Conservation (phyloP, 164 flowering plant species). For the Paratinospora sagittata region DNA sequence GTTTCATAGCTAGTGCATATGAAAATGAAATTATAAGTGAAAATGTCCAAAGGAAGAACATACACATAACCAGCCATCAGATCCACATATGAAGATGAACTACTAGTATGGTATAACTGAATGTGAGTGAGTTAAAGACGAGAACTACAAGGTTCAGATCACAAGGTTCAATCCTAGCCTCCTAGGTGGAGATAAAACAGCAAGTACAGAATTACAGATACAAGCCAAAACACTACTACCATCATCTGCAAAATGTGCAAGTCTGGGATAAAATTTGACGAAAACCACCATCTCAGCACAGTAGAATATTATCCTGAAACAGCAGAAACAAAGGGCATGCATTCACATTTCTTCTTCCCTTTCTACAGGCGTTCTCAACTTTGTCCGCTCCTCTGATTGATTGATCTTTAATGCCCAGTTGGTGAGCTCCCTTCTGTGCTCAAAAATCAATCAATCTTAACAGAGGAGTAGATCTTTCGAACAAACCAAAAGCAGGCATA, state of each 20-base stretch:
- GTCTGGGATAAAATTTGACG: background rate
- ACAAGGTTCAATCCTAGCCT: background rate
- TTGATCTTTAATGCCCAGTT: background rate
- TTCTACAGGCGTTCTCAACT: constrained; percentile 3
- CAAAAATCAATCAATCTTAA: constrained; percentile 15
- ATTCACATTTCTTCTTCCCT: constrained; percentile 1
- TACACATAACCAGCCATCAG: background rate
- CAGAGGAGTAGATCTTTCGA: constrained; percentile 18
- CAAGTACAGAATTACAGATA: background rate
- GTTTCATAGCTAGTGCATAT: too few relatives aligned
- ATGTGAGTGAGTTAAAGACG: too few relatives aligned
- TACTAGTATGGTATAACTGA: background rate
- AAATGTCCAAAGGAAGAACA: background rate
- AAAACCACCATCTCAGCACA: background rate
- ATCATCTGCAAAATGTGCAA: background rate
- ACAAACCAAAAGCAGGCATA: constrained; percentile 19
- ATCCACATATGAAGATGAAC: background rate
- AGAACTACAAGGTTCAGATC: background rate
- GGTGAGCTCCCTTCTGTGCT: background rate
- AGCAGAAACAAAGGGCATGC: background rate
- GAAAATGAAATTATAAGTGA: too few relatives aligned
- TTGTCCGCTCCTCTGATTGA: constrained; percentile 1
- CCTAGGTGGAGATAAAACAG: background rate
- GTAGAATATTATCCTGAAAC: background rate
- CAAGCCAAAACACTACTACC: background rate